Evolutionary conservation across 2,329 filamentous ascomycete genomes (phyloP).

Genomic region (Phialocephala subalpina): DNA sequence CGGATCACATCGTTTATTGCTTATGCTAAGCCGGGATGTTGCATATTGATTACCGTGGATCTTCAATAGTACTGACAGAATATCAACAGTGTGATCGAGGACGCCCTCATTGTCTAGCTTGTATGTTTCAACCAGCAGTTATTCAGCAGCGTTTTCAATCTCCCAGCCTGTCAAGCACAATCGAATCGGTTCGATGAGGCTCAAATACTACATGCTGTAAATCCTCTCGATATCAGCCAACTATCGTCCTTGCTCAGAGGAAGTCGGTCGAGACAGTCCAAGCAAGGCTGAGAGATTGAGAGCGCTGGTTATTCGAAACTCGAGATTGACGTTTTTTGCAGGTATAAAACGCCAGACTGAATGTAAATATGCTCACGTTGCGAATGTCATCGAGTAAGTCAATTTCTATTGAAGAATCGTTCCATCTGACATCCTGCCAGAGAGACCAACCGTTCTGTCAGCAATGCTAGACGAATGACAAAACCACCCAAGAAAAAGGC

Average conservation of each 20-base stretch:
- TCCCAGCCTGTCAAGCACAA: too few relatives aligned
- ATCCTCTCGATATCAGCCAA: too few relatives aligned
- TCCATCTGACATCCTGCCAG: conserved; percentile 45
- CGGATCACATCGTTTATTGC: neutral
- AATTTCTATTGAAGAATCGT: neutral
- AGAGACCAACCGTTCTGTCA: conserved; percentile 63
- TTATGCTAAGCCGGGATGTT: conserved; percentile 1
- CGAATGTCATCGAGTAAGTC: conserved; percentile 77
- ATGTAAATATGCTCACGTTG: conserved; percentile 79
- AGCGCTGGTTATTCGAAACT: too few relatives aligned
- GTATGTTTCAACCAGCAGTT: conserved; percentile 51
- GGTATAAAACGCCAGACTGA: conserved; percentile 80
- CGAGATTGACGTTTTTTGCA: conserved; percentile 42
- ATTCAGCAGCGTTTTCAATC: too few relatives aligned
- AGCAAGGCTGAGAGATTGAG: too few relatives aligned
- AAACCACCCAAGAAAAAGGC: conserved; percentile 63
- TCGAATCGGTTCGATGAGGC: too few relatives aligned
- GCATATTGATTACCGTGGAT: neutral
- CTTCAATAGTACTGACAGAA: conserved; percentile 14
- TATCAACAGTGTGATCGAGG: conserved; percentile 80
- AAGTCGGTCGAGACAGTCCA: too few relatives aligned
- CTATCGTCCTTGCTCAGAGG: too few relatives aligned
- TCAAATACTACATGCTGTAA: too few relatives aligned
- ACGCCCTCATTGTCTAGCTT: conserved; percentile 72
- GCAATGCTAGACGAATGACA: conserved; percentile 63